phyloP scores from a whole-genome alignment of 805 yeast genomes.

The Wickerhamomyces mucosus region DNA sequence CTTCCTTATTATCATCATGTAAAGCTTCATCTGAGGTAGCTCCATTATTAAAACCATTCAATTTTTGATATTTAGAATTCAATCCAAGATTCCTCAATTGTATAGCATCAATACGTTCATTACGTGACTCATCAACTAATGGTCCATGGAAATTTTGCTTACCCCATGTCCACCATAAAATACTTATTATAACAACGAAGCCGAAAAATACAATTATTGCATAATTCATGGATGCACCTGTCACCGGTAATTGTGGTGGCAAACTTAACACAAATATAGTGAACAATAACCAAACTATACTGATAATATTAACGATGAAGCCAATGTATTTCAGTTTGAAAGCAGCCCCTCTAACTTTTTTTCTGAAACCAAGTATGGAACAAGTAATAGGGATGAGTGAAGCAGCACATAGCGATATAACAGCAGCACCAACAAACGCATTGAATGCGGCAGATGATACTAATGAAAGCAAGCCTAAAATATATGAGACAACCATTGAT shows the following conservation, averaged over 20 bases:
- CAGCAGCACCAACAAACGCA: slow-evolving; percentile 79
- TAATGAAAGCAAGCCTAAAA: slow-evolving; percentile 56
- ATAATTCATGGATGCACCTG: slow-evolving; percentile 31
- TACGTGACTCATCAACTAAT: slow-evolving; percentile 21
- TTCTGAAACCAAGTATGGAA: slow-evolving; percentile 49
- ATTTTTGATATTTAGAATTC: too few relatives aligned
- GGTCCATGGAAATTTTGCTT: slow-evolving; percentile 56
- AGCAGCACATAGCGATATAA: slow-evolving; percentile 63
- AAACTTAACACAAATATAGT: slow-evolving; percentile 56
- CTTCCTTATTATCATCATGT: too few relatives aligned
- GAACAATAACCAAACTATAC: slow-evolving; percentile 50
- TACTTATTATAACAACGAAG: slow-evolving; percentile 38
- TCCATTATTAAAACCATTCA: too few relatives aligned
- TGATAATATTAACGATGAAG: slow-evolving; percentile 48
- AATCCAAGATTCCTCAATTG: slow-evolving; percentile 9
- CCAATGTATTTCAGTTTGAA: slow-evolving; percentile 56
- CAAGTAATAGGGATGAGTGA: slow-evolving; percentile 67
- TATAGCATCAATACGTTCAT: slow-evolving; percentile 15
- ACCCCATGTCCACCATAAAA: slow-evolving; percentile 54
- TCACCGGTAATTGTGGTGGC: slow-evolving; percentile 56
- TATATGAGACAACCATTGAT: slow-evolving; percentile 51
- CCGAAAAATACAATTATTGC: slow-evolving; percentile 54
- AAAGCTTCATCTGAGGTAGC: too few relatives aligned
- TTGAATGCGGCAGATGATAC: slow-evolving; percentile 68
- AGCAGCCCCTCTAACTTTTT: slow-evolving; percentile 57